Percentiles rank a stretch among this genome's conserved stretches.
phyloP scores from a whole-genome alignment of 2,329 filamentous ascomycete genomes.

The Colletotrichum tofieldiae region DNA sequence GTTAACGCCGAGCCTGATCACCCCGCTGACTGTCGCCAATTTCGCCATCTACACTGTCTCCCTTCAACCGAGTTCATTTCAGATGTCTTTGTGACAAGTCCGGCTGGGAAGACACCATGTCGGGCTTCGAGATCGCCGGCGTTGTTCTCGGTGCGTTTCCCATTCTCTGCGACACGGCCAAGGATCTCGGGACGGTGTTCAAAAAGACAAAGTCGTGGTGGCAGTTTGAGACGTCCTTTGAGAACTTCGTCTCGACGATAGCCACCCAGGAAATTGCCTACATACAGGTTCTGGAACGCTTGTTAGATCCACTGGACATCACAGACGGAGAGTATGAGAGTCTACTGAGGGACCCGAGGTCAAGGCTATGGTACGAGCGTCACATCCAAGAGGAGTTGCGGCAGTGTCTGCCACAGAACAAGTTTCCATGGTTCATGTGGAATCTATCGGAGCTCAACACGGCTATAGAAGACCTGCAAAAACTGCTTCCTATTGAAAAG shows the following conservation, averaged over 20 bases:
- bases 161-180: constrained; percentile 15
- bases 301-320: constrained; percentile 11
- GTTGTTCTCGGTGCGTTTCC: constrained; percentile 30
- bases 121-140: constrained; percentile 33
- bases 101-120: constrained; percentile 1
- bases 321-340: neutral
- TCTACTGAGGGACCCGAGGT: neutral
- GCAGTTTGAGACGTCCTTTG: constrained; percentile 20
- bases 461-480: neutral
- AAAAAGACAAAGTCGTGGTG: constrained; percentile 22
- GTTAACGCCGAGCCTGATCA: neutral
- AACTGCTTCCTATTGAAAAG: constrained; percentile 1
- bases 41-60: neutral
- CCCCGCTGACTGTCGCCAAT: neutral
- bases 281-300: constrained; percentile 12
- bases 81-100: neutral
- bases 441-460: constrained; percentile 9
- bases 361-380: neutral
- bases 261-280: constrained; percentile 27
- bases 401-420: neutral
- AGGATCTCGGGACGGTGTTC: neutral
- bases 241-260: constrained; percentile 3
- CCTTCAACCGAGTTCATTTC: neutral
- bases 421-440: constrained; percentile 16
- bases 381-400: constrained; percentile 16